Evolutionary conservation across 345 rosid genomes (phyloP).

Genomic region (Boechera divaricarpa): DNA sequence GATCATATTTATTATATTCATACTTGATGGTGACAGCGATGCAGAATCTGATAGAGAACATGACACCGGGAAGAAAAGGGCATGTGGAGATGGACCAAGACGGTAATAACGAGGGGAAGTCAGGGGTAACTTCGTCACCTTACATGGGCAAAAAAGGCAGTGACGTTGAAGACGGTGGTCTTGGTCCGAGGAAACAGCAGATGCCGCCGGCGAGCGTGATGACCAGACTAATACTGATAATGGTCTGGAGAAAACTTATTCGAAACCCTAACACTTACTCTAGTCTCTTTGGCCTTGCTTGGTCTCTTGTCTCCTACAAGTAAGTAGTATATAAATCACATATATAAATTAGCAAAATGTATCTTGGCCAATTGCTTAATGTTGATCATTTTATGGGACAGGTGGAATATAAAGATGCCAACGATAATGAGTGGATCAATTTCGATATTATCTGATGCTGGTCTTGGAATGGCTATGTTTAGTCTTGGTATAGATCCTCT

Average conservation of each 20-base stretch:
- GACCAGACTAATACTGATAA: constrained; percentile 72
- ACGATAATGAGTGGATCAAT: constrained; percentile 69
- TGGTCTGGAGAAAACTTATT: constrained; percentile 83
- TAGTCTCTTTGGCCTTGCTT: constrained; percentile 67
- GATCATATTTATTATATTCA: not conserved
- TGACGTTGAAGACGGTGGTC: constrained; percentile 49
- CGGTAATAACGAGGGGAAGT: constrained; percentile 55
- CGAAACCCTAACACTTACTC: constrained; percentile 81
- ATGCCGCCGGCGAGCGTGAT: constrained; percentile 82
- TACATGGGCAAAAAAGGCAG: constrained; percentile 52
- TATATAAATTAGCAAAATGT: not conserved
- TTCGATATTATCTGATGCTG: constrained; percentile 73
- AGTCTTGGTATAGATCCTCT: constrained; percentile 61
- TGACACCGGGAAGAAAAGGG: constrained; percentile 58
- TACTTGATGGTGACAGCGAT: constrained; percentile 52
- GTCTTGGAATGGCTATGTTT: constrained; percentile 93
- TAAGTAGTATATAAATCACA: constrained; percentile 23
- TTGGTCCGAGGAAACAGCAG: constrained; percentile 53
- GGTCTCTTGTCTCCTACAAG: constrained; percentile 75
- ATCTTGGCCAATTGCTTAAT: not conserved
- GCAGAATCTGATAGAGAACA: constrained; percentile 66
- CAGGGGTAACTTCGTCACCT: constrained; percentile 53
- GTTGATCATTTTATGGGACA: constrained; percentile 34
- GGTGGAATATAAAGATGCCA: constrained; percentile 84
- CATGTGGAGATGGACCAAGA: constrained; percentile 55